phyloP scores from a whole-genome alignment of 2,329 filamentous ascomycete genomes.

The Sclerotinia glacialis region DNA sequence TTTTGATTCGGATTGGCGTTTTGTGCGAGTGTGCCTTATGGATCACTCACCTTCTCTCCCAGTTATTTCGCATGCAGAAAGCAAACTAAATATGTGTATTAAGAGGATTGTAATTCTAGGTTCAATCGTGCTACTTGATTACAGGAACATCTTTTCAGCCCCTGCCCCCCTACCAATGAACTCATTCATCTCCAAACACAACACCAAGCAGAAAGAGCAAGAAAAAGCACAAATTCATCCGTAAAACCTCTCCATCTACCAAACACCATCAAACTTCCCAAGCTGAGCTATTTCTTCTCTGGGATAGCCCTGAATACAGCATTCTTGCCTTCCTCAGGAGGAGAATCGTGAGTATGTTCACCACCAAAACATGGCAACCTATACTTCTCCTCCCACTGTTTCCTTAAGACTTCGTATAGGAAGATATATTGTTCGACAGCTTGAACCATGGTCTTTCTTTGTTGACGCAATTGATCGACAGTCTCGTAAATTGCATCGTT shows the following conservation, averaged over 20 bases:
- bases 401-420: constrained; percentile 80
- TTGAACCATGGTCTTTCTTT: constrained; percentile 95
- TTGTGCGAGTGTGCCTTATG: background rate
- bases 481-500: constrained; percentile 73
- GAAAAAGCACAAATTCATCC: constrained; percentile 6
- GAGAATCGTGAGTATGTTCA: constrained; percentile 30
- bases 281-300: background rate
- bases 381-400: constrained; percentile 69
- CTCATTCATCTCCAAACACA: background rate
- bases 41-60: background rate
- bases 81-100: background rate
- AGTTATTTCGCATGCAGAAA: background rate
- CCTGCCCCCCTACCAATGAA: background rate
- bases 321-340: constrained; percentile 22
- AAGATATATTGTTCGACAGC: constrained; percentile 80
- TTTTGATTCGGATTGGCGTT: no score
- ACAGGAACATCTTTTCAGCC: background rate
- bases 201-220: constrained; percentile 8
- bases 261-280: background rate
- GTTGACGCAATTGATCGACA: constrained; percentile 77
- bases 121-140: background rate
- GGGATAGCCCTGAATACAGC: constrained; percentile 9
- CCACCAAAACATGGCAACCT: constrained; percentile 31
- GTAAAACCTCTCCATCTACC: constrained; percentile 1
- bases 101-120: constrained; percentile 2